Evolutionary conservation across 2,329 filamentous ascomycete genomes (phyloP).

Genomic region (Aspergillus fructus): DNA sequence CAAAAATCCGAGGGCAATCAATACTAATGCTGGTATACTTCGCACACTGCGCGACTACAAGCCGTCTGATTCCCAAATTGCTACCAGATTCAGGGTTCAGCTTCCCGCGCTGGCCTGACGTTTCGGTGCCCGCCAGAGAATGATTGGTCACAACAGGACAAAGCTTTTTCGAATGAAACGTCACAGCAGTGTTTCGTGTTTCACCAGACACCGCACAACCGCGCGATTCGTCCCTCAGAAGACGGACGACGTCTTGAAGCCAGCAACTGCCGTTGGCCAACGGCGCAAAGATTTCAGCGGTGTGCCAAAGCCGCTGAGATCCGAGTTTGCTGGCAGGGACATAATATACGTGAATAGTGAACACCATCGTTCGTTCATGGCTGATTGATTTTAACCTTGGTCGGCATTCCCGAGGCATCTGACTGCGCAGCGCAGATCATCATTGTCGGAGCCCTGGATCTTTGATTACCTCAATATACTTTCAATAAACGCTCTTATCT

Average conservation of each 20-base stretch:
- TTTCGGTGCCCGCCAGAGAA: neutral
- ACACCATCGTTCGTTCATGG: no score
- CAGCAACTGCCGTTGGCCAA: neutral
- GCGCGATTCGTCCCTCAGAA: neutral
- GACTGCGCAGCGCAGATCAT: no score
- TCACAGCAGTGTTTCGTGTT: neutral
- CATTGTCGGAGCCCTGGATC: no score
- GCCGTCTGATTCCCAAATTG: neutral
- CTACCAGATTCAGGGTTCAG: neutral
- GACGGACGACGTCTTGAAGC: neutral
- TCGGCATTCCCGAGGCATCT: no score
- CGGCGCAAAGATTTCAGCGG: neutral
- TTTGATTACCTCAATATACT: no score
- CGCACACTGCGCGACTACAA: neutral
- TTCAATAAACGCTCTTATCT: no score
- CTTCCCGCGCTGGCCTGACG: neutral
- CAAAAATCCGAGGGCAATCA: neutral
- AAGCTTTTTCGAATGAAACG: constrained; percentile 6
- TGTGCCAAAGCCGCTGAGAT: no score
- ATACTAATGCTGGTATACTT: neutral
- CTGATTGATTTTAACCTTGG: no score
- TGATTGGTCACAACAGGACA: neutral
- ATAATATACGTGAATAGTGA: no score
- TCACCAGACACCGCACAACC: neutral
- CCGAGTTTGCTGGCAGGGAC: neutral